Percentiles rank a stretch among this genome's conserved stretches.
Conservation (phyloP, 768 basidiomycete genomes). For the Leccinum incarnatum region DNA sequence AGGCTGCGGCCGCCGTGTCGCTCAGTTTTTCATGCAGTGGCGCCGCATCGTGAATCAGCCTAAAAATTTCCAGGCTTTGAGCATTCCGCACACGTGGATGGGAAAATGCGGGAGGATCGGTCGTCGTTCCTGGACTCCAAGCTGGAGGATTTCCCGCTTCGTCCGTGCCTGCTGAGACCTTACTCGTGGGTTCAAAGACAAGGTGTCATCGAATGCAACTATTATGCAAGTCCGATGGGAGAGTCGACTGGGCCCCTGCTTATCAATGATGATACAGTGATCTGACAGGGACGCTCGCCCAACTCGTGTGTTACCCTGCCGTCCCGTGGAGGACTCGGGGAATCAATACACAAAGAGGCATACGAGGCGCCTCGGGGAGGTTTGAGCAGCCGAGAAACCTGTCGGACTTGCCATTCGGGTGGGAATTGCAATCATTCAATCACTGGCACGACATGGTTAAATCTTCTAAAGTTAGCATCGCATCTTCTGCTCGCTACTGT, state of each 20-base stretch:
- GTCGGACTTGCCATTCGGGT: not conserved
- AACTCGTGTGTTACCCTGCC: not conserved
- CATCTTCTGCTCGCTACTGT: not conserved
- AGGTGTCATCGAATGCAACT: not conserved
- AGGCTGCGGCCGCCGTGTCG: not conserved
- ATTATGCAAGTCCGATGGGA: not conserved
- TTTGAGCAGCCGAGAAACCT: not conserved
- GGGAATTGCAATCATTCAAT: not conserved
- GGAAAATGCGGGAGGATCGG: not conserved
- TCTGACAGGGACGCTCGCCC: not conserved
- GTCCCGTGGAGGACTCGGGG: not conserved
- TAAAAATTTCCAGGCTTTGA: not conserved
- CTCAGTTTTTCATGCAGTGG: not conserved
- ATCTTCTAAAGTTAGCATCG: not conserved
- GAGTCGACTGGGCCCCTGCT: not conserved
- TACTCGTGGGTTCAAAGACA: not conserved
- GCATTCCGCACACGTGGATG: not conserved
- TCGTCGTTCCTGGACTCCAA: not conserved
- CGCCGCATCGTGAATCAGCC: not conserved
- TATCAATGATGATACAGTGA: not conserved
- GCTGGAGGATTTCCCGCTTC: not conserved
- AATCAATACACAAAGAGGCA: not conserved
- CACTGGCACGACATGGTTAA: not conserved
- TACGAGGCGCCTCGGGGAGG: not conserved
- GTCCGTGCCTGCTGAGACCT: not conserved